Conservation (phyloP, 83 land plant species). For the Picea mariana region DNA sequence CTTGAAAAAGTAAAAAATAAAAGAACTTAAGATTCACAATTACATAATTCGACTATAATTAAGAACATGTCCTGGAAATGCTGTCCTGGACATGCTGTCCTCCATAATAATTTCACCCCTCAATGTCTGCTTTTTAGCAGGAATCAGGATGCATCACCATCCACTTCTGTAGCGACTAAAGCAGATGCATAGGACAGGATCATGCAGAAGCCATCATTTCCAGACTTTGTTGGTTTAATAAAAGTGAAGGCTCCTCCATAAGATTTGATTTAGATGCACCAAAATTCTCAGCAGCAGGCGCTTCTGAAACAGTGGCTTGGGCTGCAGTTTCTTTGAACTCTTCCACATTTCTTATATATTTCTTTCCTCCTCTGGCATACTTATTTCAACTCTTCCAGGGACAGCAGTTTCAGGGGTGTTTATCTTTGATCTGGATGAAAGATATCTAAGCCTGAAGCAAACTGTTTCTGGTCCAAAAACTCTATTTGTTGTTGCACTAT, state of each 20-base stretch:
- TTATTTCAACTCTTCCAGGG: neutral
- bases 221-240: neutral
- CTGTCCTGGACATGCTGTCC: too few species aligned
- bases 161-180: neutral
- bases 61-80: too few species aligned
- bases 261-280: conserved; percentile 7
- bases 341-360: conserved; percentile 1
- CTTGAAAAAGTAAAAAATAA: too few species aligned
- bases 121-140: neutral
- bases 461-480: conserved; percentile 55
- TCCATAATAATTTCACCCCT: neutral
- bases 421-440: conserved; percentile 14
- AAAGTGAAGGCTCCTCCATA: neutral
- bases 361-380: neutral
- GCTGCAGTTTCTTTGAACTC: neutral
- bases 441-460: conserved; percentile 50
- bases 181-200: neutral
- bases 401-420: conserved; percentile 11
- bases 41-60: too few species aligned
- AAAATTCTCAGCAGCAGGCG: neutral
- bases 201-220: neutral
- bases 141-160: neutral
- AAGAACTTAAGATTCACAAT: too few species aligned
- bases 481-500: conserved; percentile 48
- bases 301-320: neutral